Evolutionary conservation across 1,139 yeast genomes (phyloP).

Genomic region (Maudiozyma humilis): DNA sequence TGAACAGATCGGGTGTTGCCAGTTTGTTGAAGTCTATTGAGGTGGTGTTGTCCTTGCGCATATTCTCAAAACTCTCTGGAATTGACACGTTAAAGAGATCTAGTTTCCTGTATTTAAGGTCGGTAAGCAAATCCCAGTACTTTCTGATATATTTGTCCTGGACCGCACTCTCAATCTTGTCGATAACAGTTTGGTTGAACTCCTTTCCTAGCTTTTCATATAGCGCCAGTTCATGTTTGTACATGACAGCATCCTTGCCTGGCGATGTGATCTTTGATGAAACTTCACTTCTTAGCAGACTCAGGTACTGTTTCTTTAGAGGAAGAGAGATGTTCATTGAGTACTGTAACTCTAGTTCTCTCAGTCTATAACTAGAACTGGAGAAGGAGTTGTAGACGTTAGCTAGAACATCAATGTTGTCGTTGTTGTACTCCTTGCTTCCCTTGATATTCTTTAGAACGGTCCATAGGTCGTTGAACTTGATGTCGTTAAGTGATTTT

Average conservation of each 20-base stretch:
- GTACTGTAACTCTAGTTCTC: constrained; percentile 24
- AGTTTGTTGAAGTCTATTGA: constrained; percentile 9
- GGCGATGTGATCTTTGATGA: constrained; percentile 16
- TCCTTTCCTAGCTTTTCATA: constrained; percentile 12
- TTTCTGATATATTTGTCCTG: constrained; percentile 5
- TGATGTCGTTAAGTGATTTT: constrained; percentile 11
- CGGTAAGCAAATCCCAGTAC: constrained; percentile 5
- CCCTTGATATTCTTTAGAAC: constrained; percentile 17
- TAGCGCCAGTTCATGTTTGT: constrained; percentile 15
- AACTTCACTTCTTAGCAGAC: constrained; percentile 12
- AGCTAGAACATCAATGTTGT: constrained; percentile 14
- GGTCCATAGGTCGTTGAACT: constrained; percentile 14
- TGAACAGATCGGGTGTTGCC: neutral
- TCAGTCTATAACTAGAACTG: constrained; percentile 20
- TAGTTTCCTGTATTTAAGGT: constrained; percentile 6
- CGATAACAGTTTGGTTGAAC: constrained; percentile 7
- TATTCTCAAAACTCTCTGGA: neutral
- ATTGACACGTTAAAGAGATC: constrained; percentile 6
- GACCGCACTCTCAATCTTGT: constrained; percentile 4
- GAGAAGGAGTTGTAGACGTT: constrained; percentile 16
- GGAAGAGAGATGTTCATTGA: constrained; percentile 10
- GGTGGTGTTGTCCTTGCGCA: neutral
- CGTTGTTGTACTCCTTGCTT: constrained; percentile 10
- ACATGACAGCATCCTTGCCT: constrained; percentile 25
- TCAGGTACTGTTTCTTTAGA: constrained; percentile 13